A percentile compares a stretch with the other conserved stretches of the same genome.
phyloP scores from a whole-genome alignment of 1,139 yeast genomes.

The Saccharomyces pastorianus region DNA sequence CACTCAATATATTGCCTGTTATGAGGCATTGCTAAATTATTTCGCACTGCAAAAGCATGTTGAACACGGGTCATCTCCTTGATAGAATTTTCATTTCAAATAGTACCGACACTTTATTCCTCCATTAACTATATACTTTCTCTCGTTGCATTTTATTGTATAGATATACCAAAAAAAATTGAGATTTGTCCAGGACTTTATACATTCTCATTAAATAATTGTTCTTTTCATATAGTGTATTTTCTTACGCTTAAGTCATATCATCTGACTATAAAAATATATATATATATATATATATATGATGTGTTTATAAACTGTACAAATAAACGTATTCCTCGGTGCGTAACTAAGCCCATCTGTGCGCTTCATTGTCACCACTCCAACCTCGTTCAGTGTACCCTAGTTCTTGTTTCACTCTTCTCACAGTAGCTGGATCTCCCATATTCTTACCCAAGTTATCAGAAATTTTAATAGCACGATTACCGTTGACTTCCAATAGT shows the following conservation, averaged over 20 bases:
- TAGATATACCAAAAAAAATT: not conserved
- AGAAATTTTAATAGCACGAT: conserved; percentile 80
- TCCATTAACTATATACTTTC: not conserved
- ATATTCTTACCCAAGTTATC: conserved; percentile 89
- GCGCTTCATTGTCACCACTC: conserved; percentile 72
- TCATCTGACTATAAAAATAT: too few species aligned
- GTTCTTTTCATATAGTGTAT: not conserved
- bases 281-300: too few species aligned
- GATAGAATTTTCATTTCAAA: not conserved
- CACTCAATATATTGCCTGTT: conserved; percentile 65
- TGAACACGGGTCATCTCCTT: conserved; percentile 2
- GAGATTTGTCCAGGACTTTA: too few species aligned
- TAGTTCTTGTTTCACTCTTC: conserved; percentile 60
- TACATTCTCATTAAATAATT: too few species aligned
- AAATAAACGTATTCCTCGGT: too few species aligned
- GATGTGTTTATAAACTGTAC: not conserved
- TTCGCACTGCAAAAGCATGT: conserved; percentile 16
- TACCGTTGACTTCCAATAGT: conserved; percentile 61
- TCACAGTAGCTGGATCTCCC: conserved; percentile 71
- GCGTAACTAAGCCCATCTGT: conserved; percentile 45
- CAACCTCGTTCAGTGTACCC: conserved; percentile 68
- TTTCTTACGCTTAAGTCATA: not conserved
- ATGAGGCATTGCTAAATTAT: conserved; percentile 43
- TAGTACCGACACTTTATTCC: not conserved
- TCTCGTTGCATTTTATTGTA: not conserved